These are phyloP conservation scores for Ophiognomonia clavigignenti-juglandacearum DNA, from an alignment of 2,329 filamentous ascomycete genomes.

Conservation along the genomic window DNA sequence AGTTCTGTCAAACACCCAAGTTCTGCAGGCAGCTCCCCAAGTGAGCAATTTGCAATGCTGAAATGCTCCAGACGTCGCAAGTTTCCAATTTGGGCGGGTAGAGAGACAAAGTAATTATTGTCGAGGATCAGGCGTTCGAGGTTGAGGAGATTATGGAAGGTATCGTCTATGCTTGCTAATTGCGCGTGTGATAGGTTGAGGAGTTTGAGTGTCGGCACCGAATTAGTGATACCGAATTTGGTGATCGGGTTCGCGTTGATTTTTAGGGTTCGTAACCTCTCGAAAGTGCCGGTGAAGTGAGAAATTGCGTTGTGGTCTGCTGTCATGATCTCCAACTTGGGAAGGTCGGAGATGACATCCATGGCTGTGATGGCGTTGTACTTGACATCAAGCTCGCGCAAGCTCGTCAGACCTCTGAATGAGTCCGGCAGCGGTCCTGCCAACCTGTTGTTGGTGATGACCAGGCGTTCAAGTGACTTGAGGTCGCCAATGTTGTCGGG, in stretches of 20 bases:
- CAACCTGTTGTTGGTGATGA: constrained; percentile 93
- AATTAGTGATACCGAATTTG: constrained; percentile 75
- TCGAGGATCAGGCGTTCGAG: constrained; percentile 85
- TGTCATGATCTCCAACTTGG: constrained; percentile 80
- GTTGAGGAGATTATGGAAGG: constrained; percentile 83
- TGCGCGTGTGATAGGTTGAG: constrained; percentile 91
- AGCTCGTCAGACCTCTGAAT: constrained; percentile 67
- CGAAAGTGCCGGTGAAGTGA: constrained; percentile 83
- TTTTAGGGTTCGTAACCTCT: constrained; percentile 75
- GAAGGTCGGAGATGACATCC: constrained; percentile 77
- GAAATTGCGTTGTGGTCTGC: constrained; percentile 92
- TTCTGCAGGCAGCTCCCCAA: constrained; percentile 78
- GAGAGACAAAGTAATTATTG: constrained; percentile 90
- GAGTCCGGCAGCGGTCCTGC: constrained; percentile 67
- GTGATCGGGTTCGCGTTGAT: constrained; percentile 95
- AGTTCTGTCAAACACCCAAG: constrained; percentile 85
- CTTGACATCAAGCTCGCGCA: constrained; percentile 90
- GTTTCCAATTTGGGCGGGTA: constrained; percentile 81
- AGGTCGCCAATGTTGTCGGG: constrained; percentile 76
- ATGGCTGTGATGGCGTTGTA: constrained; percentile 90
- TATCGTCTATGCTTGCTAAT: constrained; percentile 80
- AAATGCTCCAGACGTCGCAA: constrained; percentile 82
- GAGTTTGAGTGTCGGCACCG: constrained; percentile 76
- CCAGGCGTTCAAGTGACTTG: constrained; percentile 76
- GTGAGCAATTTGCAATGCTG: constrained; percentile 87